phyloP scores from a whole-genome alignment of 208 protist genomes.

The Leishmania tarentolae region DNA sequence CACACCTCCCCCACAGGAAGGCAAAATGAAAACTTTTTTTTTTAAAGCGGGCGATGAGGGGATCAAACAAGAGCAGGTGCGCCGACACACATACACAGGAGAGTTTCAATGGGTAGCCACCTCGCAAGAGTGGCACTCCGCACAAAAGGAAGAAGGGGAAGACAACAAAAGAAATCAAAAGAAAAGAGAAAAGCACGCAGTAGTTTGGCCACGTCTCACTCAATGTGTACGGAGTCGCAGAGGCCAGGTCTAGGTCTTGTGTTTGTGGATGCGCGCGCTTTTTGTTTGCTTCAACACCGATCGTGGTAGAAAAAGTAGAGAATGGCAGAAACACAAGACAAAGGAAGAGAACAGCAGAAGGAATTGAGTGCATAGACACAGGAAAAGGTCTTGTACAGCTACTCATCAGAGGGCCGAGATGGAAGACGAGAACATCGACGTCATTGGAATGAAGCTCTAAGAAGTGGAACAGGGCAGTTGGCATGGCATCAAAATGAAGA shows the following conservation, averaged over 20 bases:
- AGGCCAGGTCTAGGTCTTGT: not conserved
- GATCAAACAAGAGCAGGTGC: not conserved
- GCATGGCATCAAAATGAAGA: not conserved
- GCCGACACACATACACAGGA: not conserved
- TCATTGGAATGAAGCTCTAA: not conserved
- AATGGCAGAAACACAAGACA: not conserved
- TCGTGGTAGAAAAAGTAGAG: not conserved
- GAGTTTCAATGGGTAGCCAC: not conserved
- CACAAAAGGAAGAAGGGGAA: slow-evolving; percentile 1
- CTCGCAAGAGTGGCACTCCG: not conserved
- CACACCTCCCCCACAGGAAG: too few relatives aligned
- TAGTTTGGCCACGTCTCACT: not conserved
- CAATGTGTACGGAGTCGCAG: not conserved
- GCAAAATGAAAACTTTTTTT: slow-evolving; percentile 4
- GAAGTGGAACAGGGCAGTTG: not conserved
- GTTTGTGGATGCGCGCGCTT: slow-evolving; percentile 1
- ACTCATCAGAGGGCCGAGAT: not conserved
- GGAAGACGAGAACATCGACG: not conserved
- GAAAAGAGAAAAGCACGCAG: not conserved
- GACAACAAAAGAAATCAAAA: not conserved
- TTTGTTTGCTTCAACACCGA: not conserved
- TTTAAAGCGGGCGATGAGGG: slow-evolving; percentile 13
- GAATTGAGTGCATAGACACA: not conserved
- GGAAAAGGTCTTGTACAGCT: too few relatives aligned
- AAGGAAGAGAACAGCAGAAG: not conserved